Evolutionary conservation across 1,139 yeast species (phyloP).

Genomic region (Protomyces gravidus): DNA sequence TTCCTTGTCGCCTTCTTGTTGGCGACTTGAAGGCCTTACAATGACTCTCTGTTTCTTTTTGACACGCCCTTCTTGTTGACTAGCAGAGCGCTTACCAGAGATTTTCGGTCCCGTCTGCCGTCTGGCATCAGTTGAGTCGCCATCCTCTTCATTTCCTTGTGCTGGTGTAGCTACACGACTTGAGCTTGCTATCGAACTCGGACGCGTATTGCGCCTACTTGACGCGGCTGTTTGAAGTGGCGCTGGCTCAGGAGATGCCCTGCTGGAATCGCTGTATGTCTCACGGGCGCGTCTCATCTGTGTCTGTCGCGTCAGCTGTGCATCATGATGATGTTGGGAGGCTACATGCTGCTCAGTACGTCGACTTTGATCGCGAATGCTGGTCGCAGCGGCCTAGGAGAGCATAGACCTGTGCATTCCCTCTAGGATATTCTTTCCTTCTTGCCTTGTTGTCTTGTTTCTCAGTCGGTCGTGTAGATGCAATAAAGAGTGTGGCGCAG

Average conservation of each 20-base stretch:
- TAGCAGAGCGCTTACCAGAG: neutral
- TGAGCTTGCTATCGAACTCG: neutral
- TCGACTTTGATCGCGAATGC: too few relatives aligned
- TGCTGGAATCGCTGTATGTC: neutral
- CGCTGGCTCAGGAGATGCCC: neutral
- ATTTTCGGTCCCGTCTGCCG: too few relatives aligned
- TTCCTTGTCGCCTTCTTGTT: neutral
- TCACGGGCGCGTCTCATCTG: neutral
- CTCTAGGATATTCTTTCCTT: too few relatives aligned
- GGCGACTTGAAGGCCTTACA: neutral
- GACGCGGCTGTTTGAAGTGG: neutral
- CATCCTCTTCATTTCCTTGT: too few relatives aligned
- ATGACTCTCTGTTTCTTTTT: neutral
- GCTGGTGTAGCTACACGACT: neutral
- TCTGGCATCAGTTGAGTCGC: too few relatives aligned
- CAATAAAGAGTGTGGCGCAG: too few relatives aligned
- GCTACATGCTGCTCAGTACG: too few relatives aligned
- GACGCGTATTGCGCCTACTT: neutral
- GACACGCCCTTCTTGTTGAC: neutral
- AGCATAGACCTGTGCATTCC: too few relatives aligned
- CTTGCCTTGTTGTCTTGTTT: too few relatives aligned
- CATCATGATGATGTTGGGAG: too few relatives aligned
- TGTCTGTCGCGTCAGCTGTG: neutral
- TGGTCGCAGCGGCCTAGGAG: too few relatives aligned
- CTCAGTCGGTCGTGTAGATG: too few relatives aligned